Conservation (phyloP, 768 basidiomycete genomes). For the Candolleomyces aberdarensis region DNA sequence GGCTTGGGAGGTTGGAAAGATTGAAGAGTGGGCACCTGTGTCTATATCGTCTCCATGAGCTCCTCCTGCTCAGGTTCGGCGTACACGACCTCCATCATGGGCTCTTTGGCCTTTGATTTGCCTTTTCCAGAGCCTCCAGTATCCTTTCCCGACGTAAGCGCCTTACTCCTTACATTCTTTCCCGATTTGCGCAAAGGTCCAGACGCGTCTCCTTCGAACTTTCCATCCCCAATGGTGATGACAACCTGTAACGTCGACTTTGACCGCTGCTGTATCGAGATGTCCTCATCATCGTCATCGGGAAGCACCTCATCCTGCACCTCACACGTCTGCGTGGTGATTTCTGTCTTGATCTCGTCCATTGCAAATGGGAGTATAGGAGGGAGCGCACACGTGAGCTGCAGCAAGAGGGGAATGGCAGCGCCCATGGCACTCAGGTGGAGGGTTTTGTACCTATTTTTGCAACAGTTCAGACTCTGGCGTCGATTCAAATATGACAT, state of each 20-base stretch:
- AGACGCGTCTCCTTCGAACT: constrained; percentile 38
- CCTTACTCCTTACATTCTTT: constrained; percentile 15
- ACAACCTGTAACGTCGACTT: constrained; percentile 67
- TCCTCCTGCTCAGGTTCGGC: constrained; percentile 32
- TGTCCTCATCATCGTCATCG: constrained; percentile 68
- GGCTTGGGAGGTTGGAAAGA: background rate
- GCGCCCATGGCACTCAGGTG: constrained; percentile 85
- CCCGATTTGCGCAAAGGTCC: constrained; percentile 21
- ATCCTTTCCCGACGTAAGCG: constrained; percentile 5
- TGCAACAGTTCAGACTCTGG: background rate
- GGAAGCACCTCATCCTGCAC: constrained; percentile 80
- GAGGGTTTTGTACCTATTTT: constrained; percentile 63
- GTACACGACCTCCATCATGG: constrained; percentile 11
- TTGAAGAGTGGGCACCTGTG: background rate
- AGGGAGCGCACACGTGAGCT: constrained; percentile 68
- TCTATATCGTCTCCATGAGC: constrained; percentile 28
- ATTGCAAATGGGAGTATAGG: constrained; percentile 63
- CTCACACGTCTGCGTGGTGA: constrained; percentile 67
- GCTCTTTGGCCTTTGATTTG: background rate
- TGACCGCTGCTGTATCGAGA: constrained; percentile 59
- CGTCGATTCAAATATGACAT: background rate
- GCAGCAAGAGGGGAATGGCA: constrained; percentile 78
- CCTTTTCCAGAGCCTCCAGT: constrained; percentile 12
- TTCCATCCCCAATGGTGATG: constrained; percentile 63
- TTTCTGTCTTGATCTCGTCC: constrained; percentile 59